These are phyloP conservation scores for Pseudotulostoma volvatum DNA, from an alignment of 495 filamentous ascomycete species.

Conservation along the genomic window DNA sequence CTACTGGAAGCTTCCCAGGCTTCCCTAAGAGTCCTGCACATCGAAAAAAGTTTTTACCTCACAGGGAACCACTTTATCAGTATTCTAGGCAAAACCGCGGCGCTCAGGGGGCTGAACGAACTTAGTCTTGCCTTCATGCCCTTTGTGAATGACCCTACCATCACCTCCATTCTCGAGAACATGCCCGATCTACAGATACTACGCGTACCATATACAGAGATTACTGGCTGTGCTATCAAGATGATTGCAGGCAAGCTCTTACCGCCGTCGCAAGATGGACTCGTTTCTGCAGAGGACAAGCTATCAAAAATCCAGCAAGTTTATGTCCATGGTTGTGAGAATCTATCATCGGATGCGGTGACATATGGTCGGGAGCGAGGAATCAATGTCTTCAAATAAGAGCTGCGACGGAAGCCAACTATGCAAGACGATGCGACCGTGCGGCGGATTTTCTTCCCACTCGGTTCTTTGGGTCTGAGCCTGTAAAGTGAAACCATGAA, in stretches of 20 bases:
- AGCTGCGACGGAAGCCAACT: no score
- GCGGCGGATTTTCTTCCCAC: no score
- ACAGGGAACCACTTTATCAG: not conserved
- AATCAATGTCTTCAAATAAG: slow-evolving; percentile 14
- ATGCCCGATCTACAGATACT: slow-evolving; percentile 16
- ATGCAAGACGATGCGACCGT: no score
- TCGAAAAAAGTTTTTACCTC: slow-evolving; percentile 16
- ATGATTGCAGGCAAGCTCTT: slow-evolving; percentile 13
- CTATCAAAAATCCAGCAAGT: slow-evolving; percentile 13
- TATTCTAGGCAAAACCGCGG: slow-evolving; percentile 4
- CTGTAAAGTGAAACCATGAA: no score
- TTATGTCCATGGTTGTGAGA: slow-evolving; percentile 16
- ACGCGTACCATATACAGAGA: slow-evolving; percentile 19
- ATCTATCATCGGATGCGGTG: slow-evolving; percentile 23
- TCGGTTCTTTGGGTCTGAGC: no score
- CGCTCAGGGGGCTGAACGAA: slow-evolving; percentile 11
- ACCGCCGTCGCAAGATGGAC: not conserved
- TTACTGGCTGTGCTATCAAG: slow-evolving; percentile 23
- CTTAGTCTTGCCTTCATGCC: slow-evolving; percentile 15
- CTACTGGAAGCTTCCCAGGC: slow-evolving; percentile 12
- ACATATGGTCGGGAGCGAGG: slow-evolving; percentile 20
- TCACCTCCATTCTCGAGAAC: slow-evolving; percentile 5
- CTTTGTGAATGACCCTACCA: slow-evolving; percentile 10
- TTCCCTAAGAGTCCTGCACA: slow-evolving; percentile 14
- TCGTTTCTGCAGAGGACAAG: not conserved